A percentile compares a stretch with the other conserved stretches of the same genome.
These are phyloP conservation scores for Phytophthora nicotianae DNA, from an alignment of 352 stramenopile species.

Conservation along the genomic window DNA sequence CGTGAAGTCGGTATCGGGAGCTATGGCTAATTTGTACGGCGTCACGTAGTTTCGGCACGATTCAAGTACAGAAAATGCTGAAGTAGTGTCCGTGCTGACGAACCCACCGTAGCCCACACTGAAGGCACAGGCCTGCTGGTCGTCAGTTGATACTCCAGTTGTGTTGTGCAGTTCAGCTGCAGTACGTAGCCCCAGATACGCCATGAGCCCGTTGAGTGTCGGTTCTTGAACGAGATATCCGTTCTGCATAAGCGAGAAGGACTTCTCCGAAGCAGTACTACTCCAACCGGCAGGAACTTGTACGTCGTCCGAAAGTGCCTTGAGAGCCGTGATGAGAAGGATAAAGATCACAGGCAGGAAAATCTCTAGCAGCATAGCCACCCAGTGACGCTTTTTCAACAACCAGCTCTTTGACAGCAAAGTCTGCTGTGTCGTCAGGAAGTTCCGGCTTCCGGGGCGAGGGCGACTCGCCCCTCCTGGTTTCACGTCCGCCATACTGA, in stretches of 20 bases:
- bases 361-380: constrained; percentile 61
- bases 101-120: constrained; percentile 37
- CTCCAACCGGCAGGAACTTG: constrained; percentile 69
- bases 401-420: constrained; percentile 79
- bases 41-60: constrained; percentile 38
- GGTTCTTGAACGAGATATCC: constrained; percentile 55
- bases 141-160: constrained; percentile 9
- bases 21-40: constrained; percentile 61
- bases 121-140: constrained; percentile 27
- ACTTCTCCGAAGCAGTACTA: constrained; percentile 31
- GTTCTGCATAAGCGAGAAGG: constrained; percentile 36
- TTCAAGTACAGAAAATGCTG: constrained; percentile 38
- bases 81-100: constrained; percentile 44
- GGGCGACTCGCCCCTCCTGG: constrained; percentile 9
- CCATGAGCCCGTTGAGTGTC: constrained; percentile 57
- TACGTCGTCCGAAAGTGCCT: constrained; percentile 56
- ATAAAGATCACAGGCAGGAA: constrained; percentile 73
- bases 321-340: constrained; percentile 58
- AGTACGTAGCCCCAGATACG: constrained; percentile 45
- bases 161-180: constrained; percentile 40
- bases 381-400: constrained; percentile 69
- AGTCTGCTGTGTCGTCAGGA: constrained; percentile 36
- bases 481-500: constrained; percentile 11
- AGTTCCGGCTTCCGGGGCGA: constrained; percentile 8
- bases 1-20: constrained; percentile 60